Evolutionary conservation across 495 filamentous ascomycete species (phyloP).

Genomic region (Xylaria scruposa): DNA sequence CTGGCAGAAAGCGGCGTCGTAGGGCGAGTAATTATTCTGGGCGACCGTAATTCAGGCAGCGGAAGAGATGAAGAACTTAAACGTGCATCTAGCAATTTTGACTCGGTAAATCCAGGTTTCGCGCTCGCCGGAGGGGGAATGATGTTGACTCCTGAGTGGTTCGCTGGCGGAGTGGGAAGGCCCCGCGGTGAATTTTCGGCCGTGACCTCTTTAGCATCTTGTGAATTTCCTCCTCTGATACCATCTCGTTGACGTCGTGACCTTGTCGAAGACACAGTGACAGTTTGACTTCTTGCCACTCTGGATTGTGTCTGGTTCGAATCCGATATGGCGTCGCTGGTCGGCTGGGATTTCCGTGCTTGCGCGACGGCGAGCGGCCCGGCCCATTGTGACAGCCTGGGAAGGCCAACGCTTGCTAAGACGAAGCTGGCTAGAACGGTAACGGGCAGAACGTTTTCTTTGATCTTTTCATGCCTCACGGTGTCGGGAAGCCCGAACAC

Average conservation of each 20-base stretch:
- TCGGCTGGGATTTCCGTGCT: conserved; percentile 68
- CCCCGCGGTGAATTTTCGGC: conserved; percentile 40
- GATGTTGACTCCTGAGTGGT: conserved; percentile 29
- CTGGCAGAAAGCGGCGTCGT: conserved; percentile 59
- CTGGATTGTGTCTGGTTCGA: conserved; percentile 50
- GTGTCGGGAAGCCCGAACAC: conserved; percentile 72
- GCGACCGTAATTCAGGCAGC: conserved; percentile 64
- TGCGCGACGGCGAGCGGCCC: conserved; percentile 77
- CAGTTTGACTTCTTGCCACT: conserved; percentile 68
- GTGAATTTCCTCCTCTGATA: conserved; percentile 46
- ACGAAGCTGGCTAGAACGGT: conserved; percentile 75
- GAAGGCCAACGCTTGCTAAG: conserved; percentile 64
- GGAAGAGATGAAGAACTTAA: conserved; percentile 70
- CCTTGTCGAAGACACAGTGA: conserved; percentile 54
- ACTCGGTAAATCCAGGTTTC: conserved; percentile 46
- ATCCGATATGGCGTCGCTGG: conserved; percentile 62
- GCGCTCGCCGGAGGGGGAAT: conserved; percentile 33
- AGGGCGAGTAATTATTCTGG: conserved; percentile 50
- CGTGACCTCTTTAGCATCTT: conserved; percentile 42
- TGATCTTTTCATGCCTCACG: conserved; percentile 68
- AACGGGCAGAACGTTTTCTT: conserved; percentile 75
- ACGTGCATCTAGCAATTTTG: conserved; percentile 55
- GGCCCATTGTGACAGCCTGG: conserved; percentile 63
- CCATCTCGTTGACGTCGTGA: conserved; percentile 55
- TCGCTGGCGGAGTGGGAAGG: conserved; percentile 28